Evolutionary conservation across 305 asterid species (phyloP).

Genomic region (Fraxinus albicans): DNA sequence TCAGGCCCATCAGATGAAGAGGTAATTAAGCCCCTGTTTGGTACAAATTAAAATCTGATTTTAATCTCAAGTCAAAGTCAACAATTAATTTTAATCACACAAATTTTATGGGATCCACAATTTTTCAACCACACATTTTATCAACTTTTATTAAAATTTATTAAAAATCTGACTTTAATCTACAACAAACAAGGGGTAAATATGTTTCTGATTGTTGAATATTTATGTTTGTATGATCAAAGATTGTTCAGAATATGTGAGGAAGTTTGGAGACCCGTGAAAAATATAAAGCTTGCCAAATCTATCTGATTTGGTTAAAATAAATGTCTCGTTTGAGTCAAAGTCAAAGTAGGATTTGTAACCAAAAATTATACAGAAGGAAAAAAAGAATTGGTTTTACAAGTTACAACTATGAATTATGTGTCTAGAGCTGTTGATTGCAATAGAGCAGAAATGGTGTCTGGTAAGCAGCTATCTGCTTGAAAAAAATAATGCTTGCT

Average conservation of each 20-base stretch:
- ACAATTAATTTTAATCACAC: no score
- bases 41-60: no score
- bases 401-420: not conserved
- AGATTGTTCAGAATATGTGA: not conserved
- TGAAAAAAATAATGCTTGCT: not conserved
- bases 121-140: no score
- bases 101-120: no score
- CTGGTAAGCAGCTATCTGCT: not conserved
- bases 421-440: not conserved
- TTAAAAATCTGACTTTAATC: no score
- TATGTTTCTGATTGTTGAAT: slow-evolving; percentile 2
- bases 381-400: not conserved
- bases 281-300: slow-evolving; percentile 12
- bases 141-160: no score
- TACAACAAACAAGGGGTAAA: no score
- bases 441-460: not conserved
- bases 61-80: no score
- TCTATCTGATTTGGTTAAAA: slow-evolving; percentile 12
- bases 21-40: slow-evolving; percentile 26
- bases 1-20: slow-evolving; percentile 39
- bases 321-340: not conserved
- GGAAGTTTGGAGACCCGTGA: slow-evolving; percentile 12
- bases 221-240: not conserved
- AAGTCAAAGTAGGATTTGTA: slow-evolving; percentile 3
- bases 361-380: not conserved